Evolutionary conservation across 2,329 filamentous ascomycete genomes (phyloP).

Genomic region (Botrytis deweyae): DNA sequence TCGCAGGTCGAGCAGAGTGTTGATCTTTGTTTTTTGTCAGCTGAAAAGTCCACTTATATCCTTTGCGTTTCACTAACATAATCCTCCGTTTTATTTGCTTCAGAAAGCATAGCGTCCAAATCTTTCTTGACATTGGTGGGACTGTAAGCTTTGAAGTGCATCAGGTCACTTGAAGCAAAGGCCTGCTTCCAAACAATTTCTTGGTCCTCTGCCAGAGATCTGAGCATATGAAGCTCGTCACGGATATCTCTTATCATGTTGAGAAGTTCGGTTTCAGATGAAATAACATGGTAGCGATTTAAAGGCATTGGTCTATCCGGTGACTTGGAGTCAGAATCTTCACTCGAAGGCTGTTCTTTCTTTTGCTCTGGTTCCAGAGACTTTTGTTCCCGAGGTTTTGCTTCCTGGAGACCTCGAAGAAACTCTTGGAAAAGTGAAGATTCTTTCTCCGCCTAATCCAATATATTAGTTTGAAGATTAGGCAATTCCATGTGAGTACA

Average conservation of each 20-base stretch:
- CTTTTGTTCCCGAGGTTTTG: not conserved
- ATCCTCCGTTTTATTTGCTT: constrained; percentile 29
- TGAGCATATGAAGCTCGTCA: constrained; percentile 50
- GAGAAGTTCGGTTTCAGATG: constrained; percentile 44
- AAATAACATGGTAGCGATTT: constrained; percentile 10
- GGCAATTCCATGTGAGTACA: not conserved
- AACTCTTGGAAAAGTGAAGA: not conserved
- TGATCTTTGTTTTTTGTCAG: constrained; percentile 45
- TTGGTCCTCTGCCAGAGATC: constrained; percentile 42
- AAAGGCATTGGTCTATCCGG: not conserved
- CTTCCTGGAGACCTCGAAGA: not conserved
- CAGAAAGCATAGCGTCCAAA: constrained; percentile 28
- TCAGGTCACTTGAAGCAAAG: constrained; percentile 26
- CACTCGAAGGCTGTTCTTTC: not conserved
- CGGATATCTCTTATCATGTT: constrained; percentile 49
- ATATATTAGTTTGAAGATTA: not conserved
- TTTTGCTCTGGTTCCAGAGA: not conserved
- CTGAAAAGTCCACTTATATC: constrained; percentile 48
- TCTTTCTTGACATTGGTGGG: constrained; percentile 33
- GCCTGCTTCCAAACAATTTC: constrained; percentile 30
- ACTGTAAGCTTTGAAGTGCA: constrained; percentile 30
- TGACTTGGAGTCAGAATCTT: not conserved
- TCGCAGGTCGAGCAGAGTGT: constrained; percentile 56
- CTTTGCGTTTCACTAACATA: constrained; percentile 58
- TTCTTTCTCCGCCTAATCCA: not conserved